Conservation (phyloP, 2,329 filamentous ascomycete species). For the Cercospora sp. region DNA sequence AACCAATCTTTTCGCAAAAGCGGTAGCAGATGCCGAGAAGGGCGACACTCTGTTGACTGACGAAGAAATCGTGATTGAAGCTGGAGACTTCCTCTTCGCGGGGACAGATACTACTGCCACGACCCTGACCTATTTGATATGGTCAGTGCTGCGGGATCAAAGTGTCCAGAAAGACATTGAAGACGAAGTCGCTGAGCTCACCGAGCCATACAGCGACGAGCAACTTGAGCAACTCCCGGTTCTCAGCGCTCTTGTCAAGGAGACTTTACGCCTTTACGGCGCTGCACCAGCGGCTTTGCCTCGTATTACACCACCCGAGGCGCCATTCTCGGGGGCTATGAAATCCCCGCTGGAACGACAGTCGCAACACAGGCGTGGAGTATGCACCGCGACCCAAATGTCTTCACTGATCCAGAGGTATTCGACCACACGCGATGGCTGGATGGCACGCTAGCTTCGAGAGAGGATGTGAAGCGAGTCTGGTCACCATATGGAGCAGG, state of each 20-base stretch:
- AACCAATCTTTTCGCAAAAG: slow-evolving; percentile 29
- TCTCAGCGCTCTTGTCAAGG: slow-evolving; percentile 43
- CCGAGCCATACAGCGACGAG: slow-evolving; percentile 23
- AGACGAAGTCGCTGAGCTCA: slow-evolving; percentile 28
- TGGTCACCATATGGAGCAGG: slow-evolving; percentile 25
- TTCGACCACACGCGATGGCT: slow-evolving; percentile 22
- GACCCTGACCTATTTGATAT: slow-evolving; percentile 33
- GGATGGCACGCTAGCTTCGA: slow-evolving; percentile 1
- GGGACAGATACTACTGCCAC: slow-evolving; percentile 35
- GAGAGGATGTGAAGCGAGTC: slow-evolving; percentile 15
- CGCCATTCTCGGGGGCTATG: slow-evolving; percentile 39
- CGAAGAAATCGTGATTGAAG: slow-evolving; percentile 27
- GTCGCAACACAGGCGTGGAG: slow-evolving; percentile 45
- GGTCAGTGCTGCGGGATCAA: slow-evolving; percentile 28
- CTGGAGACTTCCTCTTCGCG: slow-evolving; percentile 30
- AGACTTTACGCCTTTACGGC: slow-evolving; percentile 43
- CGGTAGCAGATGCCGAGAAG: slow-evolving; percentile 29
- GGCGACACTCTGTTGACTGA: slow-evolving; percentile 28
- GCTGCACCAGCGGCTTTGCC: slow-evolving; percentile 41
- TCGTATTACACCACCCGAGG: slow-evolving; percentile 41
- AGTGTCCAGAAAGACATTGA: slow-evolving; percentile 25
- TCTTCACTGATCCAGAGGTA: slow-evolving; percentile 30
- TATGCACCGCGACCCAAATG: slow-evolving; percentile 39
- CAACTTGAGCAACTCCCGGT: slow-evolving; percentile 38
- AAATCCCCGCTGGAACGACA: slow-evolving; percentile 40